Percentiles rank a stretch among this genome's conserved stretches.
Conservation (phyloP, 805 yeast species). For the Yarrowia alimentaria region DNA sequence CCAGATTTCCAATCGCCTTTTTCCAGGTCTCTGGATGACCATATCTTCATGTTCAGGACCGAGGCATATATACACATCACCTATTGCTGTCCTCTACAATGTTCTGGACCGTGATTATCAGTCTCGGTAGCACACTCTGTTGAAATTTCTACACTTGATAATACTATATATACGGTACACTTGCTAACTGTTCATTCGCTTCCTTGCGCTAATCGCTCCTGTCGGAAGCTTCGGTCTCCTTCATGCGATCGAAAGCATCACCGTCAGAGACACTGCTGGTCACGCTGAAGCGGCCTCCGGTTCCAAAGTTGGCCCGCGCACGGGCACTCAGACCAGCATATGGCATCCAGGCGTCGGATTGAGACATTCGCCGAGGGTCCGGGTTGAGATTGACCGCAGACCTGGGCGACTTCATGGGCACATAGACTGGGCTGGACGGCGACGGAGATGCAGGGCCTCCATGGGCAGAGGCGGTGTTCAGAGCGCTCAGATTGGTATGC, state of each 20-base stretch:
- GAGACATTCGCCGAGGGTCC: slow-evolving; percentile 22
- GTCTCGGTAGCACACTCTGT: too few relatives aligned
- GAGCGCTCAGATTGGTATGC: slow-evolving; percentile 14
- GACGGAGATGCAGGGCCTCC: slow-evolving; percentile 10
- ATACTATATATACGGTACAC: neutral
- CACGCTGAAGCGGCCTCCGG: slow-evolving; percentile 17
- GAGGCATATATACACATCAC: too few relatives aligned
- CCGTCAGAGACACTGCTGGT: slow-evolving; percentile 16
- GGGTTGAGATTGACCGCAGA: slow-evolving; percentile 21
- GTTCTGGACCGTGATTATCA: too few relatives aligned
- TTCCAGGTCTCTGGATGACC: too few relatives aligned
- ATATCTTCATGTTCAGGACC: too few relatives aligned
- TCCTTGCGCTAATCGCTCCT: slow-evolving; percentile 4
- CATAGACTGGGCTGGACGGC: slow-evolving; percentile 12
- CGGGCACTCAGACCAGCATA: slow-evolving; percentile 27
- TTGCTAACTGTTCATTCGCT: too few relatives aligned
- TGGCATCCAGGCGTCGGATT: slow-evolving; percentile 26
- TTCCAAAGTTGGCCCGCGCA: slow-evolving; percentile 24
- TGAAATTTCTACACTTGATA: neutral
- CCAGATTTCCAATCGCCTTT: too few relatives aligned
- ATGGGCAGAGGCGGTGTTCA: slow-evolving; percentile 1
- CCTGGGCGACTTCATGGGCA: slow-evolving; percentile 21
- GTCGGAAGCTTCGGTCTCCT: slow-evolving; percentile 9
- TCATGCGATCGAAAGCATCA: slow-evolving; percentile 24
- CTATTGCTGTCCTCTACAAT: too few relatives aligned